Evolutionary conservation across 2,329 filamentous ascomycete genomes (phyloP).

Genomic region (Aureobasidium musti): DNA sequence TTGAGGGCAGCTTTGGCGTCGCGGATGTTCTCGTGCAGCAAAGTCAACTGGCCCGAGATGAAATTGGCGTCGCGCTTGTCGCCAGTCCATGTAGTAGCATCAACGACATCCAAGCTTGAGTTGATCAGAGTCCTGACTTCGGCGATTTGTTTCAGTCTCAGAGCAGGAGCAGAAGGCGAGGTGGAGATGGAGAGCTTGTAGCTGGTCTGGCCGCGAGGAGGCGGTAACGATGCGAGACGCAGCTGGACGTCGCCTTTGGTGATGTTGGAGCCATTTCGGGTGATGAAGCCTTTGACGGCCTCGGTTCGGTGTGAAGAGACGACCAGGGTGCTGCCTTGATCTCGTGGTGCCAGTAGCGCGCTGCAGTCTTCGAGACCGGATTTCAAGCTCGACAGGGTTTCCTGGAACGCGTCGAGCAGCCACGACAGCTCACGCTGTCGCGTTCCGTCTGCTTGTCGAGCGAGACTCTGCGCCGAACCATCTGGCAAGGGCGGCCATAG

Average conservation of each 20-base stretch:
- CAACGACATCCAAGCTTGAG: conserved; percentile 78
- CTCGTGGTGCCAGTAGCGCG: conserved; percentile 77
- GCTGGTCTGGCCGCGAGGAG: conserved; percentile 53
- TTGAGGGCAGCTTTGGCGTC: conserved; percentile 63
- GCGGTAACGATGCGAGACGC: conserved; percentile 68
- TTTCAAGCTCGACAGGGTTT: conserved; percentile 62
- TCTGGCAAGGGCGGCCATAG: conserved; percentile 60
- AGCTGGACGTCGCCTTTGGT: conserved; percentile 84
- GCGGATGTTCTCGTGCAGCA: conserved; percentile 62
- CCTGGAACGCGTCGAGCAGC: conserved; percentile 63
- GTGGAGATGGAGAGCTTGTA: conserved; percentile 57
- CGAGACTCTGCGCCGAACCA: not conserved
- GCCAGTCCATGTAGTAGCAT: conserved; percentile 72
- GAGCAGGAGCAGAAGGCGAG: conserved; percentile 56
- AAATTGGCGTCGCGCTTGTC: conserved; percentile 61
- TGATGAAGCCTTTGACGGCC: conserved; percentile 52
- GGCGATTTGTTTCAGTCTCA: conserved; percentile 69
- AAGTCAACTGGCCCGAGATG: conserved; percentile 59
- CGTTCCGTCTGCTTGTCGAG: not conserved
- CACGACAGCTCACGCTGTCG: conserved; percentile 59
- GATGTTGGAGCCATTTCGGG: conserved; percentile 83
- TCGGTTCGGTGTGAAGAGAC: conserved; percentile 86
- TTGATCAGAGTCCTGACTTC: conserved; percentile 75
- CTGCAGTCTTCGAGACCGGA: conserved; percentile 85
- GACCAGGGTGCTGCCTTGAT: conserved; percentile 84